phyloP scores from a whole-genome alignment of 1,139 yeast species.

The Hemisphaericaspora subhashii region DNA sequence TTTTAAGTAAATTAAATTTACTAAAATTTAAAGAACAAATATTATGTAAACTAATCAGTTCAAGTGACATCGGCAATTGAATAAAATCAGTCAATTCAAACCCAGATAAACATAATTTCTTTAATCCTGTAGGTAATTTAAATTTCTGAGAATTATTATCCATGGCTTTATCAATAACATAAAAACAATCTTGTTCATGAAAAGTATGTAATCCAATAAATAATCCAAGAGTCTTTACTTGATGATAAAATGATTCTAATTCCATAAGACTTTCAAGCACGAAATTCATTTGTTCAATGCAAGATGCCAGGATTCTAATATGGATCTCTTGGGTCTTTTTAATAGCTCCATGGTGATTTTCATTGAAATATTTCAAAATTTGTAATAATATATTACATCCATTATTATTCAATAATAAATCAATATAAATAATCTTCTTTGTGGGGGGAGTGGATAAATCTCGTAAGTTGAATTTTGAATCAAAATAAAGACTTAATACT shows the following conservation, averaged over 20 bases:
- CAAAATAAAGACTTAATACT: conserved; percentile 8
- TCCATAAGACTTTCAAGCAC: conserved; percentile 8
- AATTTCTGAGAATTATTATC: conserved; percentile 4
- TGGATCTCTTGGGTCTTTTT: conserved; percentile 8
- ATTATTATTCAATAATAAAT: conserved; percentile 15
- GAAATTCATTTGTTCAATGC: conserved; percentile 11
- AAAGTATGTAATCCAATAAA: conserved; percentile 14
- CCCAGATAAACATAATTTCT: conserved; percentile 12
- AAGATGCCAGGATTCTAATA: conserved; percentile 14
- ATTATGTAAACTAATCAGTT: conserved; percentile 13
- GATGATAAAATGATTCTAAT: conserved; percentile 9
- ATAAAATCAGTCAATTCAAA: conserved; percentile 12
- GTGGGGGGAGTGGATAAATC: neutral
- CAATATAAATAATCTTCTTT: conserved; percentile 12
- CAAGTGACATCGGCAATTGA: conserved; percentile 12
- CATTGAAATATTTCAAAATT: conserved; percentile 11
- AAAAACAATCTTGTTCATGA: conserved; percentile 11
- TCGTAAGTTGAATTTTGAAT: conserved; percentile 3
- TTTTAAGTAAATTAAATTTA: conserved; percentile 13
- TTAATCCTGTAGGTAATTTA: conserved; percentile 12
- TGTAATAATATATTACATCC: conserved; percentile 15
- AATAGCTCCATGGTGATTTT: conserved; percentile 2
- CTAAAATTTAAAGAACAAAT: conserved; percentile 10
- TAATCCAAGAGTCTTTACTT: conserved; percentile 14
- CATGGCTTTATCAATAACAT: no score